A percentile compares a stretch with the other conserved stretches of the same genome.
Evolutionary conservation across 345 rosid species (phyloP).

Genomic region (Eucalyptus brandiana): DNA sequence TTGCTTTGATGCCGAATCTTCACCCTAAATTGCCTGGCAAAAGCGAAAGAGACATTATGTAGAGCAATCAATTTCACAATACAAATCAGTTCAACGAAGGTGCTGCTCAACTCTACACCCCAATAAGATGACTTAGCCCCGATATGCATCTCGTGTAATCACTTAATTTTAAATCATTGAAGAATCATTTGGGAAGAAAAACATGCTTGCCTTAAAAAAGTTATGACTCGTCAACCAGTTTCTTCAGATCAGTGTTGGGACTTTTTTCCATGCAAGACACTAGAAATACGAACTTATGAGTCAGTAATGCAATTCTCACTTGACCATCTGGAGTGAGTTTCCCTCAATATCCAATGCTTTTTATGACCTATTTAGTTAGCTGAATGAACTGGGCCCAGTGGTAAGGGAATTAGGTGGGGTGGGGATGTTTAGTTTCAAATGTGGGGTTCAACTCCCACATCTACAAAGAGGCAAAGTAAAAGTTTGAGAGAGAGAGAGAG

Average conservation of each 20-base stretch:
- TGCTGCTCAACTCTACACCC: not conserved
- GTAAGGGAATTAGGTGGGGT: no score
- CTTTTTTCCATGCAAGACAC: not conserved
- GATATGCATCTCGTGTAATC: not conserved
- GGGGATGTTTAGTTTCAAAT: no score
- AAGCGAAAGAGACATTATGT: not conserved
- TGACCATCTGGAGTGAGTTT: no score
- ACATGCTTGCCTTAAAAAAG: not conserved
- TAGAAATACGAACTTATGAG: no score
- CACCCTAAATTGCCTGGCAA: conserved; percentile 8
- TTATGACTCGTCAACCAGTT: not conserved
- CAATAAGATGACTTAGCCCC: not conserved
- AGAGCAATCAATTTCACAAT: not conserved
- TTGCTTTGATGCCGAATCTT: no score
- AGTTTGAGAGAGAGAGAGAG: no score
- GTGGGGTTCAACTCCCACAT: no score
- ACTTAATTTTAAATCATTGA: not conserved
- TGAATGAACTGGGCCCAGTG: no score
- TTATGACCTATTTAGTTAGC: no score
- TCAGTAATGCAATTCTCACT: no score
- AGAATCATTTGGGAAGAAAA: not conserved
- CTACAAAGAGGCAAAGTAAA: no score
- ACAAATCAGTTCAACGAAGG: not conserved
- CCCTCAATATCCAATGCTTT: no score
- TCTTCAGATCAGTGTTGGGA: not conserved